Percentiles rank a stretch among this genome's conserved stretches.
Evolutionary conservation across 257 asterid species (phyloP).

Genomic region (Scutellaria galericulata): DNA sequence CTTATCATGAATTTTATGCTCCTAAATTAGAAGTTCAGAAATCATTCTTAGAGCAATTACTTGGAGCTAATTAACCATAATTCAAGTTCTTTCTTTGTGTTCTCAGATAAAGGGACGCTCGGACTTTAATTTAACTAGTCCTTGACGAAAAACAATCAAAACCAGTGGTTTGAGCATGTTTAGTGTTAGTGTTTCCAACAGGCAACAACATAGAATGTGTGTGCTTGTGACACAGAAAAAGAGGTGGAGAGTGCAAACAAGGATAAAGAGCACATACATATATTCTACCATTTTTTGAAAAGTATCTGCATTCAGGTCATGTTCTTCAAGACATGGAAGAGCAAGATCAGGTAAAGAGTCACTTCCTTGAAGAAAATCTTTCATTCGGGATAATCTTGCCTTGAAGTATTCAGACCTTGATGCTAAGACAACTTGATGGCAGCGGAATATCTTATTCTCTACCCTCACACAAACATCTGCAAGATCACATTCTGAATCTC

Average conservation of each 20-base stretch:
- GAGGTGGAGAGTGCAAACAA: slow-evolving; percentile 18
- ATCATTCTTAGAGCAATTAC: background rate
- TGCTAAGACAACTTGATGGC: slow-evolving; percentile 90
- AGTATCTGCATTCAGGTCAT: slow-evolving; percentile 75
- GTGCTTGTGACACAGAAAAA: slow-evolving; percentile 16
- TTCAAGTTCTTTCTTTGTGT: background rate
- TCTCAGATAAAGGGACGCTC: background rate
- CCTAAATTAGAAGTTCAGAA: slow-evolving; percentile 15
- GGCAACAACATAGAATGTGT: background rate
- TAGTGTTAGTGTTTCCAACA: slow-evolving; percentile 7
- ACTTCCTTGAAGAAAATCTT: slow-evolving; percentile 65
- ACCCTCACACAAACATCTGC: slow-evolving; percentile 87
- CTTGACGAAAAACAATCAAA: background rate
- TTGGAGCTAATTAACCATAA: background rate
- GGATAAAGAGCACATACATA: slow-evolving; percentile 58
- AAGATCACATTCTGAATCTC: slow-evolving; percentile 62
- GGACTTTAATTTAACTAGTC: background rate
- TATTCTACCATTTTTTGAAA: slow-evolving; percentile 91
- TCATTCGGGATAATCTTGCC: slow-evolving; percentile 84
- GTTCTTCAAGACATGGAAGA: slow-evolving; percentile 85
- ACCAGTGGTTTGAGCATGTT: slow-evolving; percentile 3
- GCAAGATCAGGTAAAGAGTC: slow-evolving; percentile 47
- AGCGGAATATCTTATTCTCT: slow-evolving; percentile 67
- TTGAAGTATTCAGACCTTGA: slow-evolving; percentile 92
- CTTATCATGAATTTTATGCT: background rate